Conservation (phyloP, 2,329 filamentous ascomycete genomes). For the Sclerotinia glacialis region DNA sequence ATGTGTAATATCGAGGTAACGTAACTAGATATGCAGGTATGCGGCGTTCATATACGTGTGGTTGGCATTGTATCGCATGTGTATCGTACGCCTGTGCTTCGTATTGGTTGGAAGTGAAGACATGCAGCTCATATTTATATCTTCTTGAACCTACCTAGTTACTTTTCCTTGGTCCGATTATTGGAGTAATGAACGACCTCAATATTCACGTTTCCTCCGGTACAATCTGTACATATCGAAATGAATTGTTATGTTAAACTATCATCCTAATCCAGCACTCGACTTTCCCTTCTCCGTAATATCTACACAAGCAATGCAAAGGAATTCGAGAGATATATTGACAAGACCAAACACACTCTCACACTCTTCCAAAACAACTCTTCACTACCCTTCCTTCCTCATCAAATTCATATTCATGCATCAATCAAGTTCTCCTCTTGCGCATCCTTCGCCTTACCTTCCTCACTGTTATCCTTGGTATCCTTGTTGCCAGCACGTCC, state of each 20-base stretch:
- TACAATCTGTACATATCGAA: not conserved
- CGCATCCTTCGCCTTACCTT: slow-evolving; percentile 37
- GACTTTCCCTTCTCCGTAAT: slow-evolving; percentile 9
- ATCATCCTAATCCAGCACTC: slow-evolving; percentile 4
- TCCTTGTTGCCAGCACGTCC: slow-evolving; percentile 49
- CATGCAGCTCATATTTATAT: slow-evolving; percentile 4
- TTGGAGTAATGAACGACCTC: not conserved
- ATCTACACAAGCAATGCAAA: slow-evolving; percentile 20
- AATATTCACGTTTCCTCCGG: not conserved
- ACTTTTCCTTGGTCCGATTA: not conserved
- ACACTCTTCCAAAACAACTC: slow-evolving; percentile 12
- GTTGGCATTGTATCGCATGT: not conserved
- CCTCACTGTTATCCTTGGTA: slow-evolving; percentile 42
- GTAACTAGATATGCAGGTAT: slow-evolving; percentile 1
- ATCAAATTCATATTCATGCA: slow-evolving; percentile 43
- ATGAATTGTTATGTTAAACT: not conserved
- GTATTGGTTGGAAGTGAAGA: slow-evolving; percentile 2
- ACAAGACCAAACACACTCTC: slow-evolving; percentile 21
- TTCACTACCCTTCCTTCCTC: not conserved
- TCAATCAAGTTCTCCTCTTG: slow-evolving; percentile 62
- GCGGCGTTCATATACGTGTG: not conserved
- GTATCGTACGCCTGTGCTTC: not conserved
- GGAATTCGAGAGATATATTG: slow-evolving; percentile 24
- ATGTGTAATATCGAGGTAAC: not conserved
- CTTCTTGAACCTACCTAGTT: not conserved